These are phyloP conservation scores for Euphorbia peplus DNA, from an alignment of 345 rosid species.

Conservation along the genomic window DNA sequence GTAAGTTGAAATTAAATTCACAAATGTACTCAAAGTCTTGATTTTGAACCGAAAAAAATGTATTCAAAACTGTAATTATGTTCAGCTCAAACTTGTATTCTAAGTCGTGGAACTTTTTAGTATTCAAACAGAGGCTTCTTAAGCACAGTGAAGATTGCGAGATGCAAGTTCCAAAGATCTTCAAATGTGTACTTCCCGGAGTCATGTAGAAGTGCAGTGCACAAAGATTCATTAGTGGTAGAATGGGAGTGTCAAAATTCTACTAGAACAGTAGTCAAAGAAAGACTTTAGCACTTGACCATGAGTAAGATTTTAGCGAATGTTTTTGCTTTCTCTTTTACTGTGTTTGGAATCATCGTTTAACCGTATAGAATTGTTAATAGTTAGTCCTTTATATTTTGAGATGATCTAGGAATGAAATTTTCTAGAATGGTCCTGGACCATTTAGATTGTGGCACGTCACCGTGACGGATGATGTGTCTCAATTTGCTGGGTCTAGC, in stretches of 20 bases:
- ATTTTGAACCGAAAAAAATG: not conserved
- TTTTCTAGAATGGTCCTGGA: too few species aligned
- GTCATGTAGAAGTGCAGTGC: slow-evolving; percentile 32
- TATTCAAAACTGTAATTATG: too few species aligned
- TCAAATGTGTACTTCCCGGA: slow-evolving; percentile 21
- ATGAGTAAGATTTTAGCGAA: not conserved
- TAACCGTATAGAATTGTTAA: too few species aligned
- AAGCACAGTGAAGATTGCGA: slow-evolving; percentile 54
- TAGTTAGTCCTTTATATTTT: too few species aligned
- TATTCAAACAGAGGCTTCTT: slow-evolving; percentile 31
- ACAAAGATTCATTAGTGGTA: slow-evolving; percentile 53
- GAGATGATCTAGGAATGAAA: too few species aligned
- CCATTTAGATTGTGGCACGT: too few species aligned
- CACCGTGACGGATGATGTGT: too few species aligned
- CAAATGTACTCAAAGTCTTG: too few species aligned
- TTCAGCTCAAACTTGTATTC: too few species aligned
- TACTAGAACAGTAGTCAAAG: slow-evolving; percentile 48
- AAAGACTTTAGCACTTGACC: slow-evolving; percentile 42
- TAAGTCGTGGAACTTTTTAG: slow-evolving; percentile 27
- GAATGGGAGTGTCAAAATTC: slow-evolving; percentile 44
- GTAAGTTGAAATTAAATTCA: slow-evolving; percentile 42
- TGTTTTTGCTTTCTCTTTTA: not conserved
- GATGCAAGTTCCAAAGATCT: slow-evolving; percentile 47
- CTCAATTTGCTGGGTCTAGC: too few species aligned
- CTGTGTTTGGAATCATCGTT: too few species aligned